Evolutionary conservation across 2,329 filamentous ascomycete species (phyloP), one percentile per base, ranked within the genome.

Genomic region (Neonectria magnoliae): DNA sequence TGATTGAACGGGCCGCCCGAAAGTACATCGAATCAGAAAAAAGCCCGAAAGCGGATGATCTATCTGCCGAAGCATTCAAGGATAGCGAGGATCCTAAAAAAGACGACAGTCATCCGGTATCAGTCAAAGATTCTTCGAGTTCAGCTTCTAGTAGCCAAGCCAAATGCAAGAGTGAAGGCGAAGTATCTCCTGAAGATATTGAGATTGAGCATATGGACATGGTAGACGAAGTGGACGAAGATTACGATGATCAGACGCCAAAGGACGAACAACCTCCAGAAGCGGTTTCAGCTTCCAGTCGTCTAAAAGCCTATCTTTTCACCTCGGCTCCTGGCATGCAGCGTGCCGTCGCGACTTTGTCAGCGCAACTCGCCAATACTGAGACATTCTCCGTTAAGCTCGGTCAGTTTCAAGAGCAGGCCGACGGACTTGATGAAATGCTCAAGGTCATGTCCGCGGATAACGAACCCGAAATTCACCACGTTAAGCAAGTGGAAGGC

Each of bases 1-100:
- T 81, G 18, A 84, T 89, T 36, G 81, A 83, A 62, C 79, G 78
- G 41, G 87, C 86, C 3, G 82, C 85, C 0, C 81, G 79, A 50
- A 83, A 83, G 60, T 89, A 87, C 59, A 75, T 88, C 1, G 79
- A 80, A 8, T 78, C 79, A 1, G 74, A 76, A 8, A 77, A 81
- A 6, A n/a, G 55, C 63, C 13, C 48, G 60, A 8, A 66, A 72
- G 60, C 58, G n/a, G 68, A 70, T 13, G 66, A 65, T 10, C 48
- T 62, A n/a, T 56, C 66, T 4, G 54, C 68, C 6, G 18, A 48
- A 10, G 20, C 41, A 20, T 29, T 48, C 13, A 68, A 69, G 18
- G 42, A 53, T 45, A 50, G 55, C 10, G 64, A 65, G 31, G 66
- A 11, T 8, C 11, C 55, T 13, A 58, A 62, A 36, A 44, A 53